Percentiles rank a stretch among this genome's conserved stretches.
These are phyloP conservation scores for Fraxinus angustifolia DNA, from an alignment of 305 asterid species.

Conservation along the genomic window DNA sequence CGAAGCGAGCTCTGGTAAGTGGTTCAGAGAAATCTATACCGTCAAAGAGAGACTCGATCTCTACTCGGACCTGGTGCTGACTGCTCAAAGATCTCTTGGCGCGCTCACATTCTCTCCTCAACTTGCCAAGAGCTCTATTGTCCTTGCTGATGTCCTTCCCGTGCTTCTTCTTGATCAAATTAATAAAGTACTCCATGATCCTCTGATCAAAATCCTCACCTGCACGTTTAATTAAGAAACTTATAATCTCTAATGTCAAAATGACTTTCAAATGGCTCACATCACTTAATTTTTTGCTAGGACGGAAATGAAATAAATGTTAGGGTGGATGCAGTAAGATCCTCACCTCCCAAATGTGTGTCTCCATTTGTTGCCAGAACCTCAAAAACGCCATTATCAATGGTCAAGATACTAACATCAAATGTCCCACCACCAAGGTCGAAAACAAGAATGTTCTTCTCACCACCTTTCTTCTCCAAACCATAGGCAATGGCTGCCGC, in stretches of 20 bases:
- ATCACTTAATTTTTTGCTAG: neutral
- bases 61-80: conserved; percentile 87
- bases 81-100: conserved; percentile 86
- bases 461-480: conserved; percentile 85
- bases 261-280: neutral
- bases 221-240: conserved; percentile 12
- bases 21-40: conserved; percentile 87
- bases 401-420: conserved; percentile 80
- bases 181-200: conserved; percentile 78
- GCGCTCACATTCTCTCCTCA: conserved; percentile 81
- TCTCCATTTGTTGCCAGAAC: conserved; percentile 86
- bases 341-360: conserved; percentile 83
- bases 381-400: conserved; percentile 81
- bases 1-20: conserved; percentile 85
- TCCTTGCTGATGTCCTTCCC: conserved; percentile 91
- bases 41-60: conserved; percentile 81
- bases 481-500: conserved; percentile 95
- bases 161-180: conserved; percentile 81
- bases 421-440: conserved; percentile 91
- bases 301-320: conserved; percentile 8
- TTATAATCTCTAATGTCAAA: neutral
- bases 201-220: conserved; percentile 80
- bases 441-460: conserved; percentile 84
- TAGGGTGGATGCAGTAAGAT: neutral
- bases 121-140: conserved; percentile 72